Percentiles rank a stretch among this genome's conserved stretches.
phyloP scores from a whole-genome alignment of 352 stramenopile species.

The Phytophthora sansomeana region DNA sequence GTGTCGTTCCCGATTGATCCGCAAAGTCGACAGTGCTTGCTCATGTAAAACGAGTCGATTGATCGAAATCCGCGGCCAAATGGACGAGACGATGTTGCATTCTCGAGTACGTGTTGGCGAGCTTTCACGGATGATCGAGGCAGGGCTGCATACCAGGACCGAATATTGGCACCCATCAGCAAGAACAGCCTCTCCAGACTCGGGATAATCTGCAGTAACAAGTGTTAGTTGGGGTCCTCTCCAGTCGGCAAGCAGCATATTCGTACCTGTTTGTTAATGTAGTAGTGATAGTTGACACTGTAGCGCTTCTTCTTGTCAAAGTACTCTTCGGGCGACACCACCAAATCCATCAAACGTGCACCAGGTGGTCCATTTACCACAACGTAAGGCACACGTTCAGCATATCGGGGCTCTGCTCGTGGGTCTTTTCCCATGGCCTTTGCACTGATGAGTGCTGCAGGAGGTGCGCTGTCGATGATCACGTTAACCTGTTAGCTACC shows the following conservation, averaged over 20 bases:
- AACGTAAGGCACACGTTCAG: conserved; percentile 91
- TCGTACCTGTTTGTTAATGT: conserved; percentile 90
- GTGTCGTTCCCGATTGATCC: conserved; percentile 61
- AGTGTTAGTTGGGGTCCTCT: conserved; percentile 1
- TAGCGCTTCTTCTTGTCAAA: conserved; percentile 49
- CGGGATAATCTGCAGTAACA: conserved; percentile 62
- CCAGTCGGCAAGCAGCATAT: not conserved
- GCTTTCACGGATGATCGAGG: conserved; percentile 71
- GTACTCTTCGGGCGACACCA: conserved; percentile 85
- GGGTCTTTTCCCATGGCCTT: conserved; percentile 86
- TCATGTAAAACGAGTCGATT: conserved; percentile 89
- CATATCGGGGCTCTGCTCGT: conserved; percentile 80
- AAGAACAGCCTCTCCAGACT: conserved; percentile 89
- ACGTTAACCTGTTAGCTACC: conserved; percentile 2
- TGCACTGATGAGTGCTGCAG: conserved; percentile 77
- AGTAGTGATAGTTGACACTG: conserved; percentile 94
- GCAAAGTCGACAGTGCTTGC: conserved; percentile 82
- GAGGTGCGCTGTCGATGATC: conserved; percentile 60
- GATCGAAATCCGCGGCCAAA: conserved; percentile 43
- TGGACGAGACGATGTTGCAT: conserved; percentile 14
- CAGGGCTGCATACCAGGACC: conserved; percentile 74
- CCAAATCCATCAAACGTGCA: conserved; percentile 90
- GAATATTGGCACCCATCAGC: conserved; percentile 80
- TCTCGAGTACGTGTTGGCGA: conserved; percentile 38
- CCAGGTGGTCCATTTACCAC: conserved; percentile 90